Evolutionary conservation across 2,329 filamentous ascomycete genomes (phyloP), one percentile per base, ranked within the genome.

Genomic region (Ophiostoma angusticollis): DNA sequence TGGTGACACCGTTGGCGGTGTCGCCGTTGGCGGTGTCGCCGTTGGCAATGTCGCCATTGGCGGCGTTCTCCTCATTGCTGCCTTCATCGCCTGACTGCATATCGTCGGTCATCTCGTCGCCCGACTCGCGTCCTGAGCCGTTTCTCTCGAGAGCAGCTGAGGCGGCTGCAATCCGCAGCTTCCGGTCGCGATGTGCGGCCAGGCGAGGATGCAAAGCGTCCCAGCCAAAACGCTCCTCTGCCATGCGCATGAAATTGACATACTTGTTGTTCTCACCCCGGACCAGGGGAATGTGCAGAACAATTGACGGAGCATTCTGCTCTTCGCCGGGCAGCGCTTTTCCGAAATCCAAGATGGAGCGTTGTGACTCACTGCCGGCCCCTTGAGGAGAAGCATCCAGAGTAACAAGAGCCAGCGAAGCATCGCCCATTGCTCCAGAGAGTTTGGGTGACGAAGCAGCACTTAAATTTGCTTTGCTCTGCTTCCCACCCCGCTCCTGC

Each of bases 171-270:
- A 95, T 87, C 40, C 86, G 80, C 14, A 85, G 81, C 50, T 93
- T 80, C 40, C 85, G 80, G 51, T 93, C 85, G 47, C 84, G 79
- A 47, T 91, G 84, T 23, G 87, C 87, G 2, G 91, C 91, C 22
- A 93, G 70, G 7, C 87, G 81, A 22, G 91, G 91, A 55, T 96
- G 87, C 25, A 96, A 68, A 0, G 89, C 91, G 45, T 93, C 86
- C 68, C 89, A 94, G 18, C 91, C 91, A 56, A 95, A 96, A 45
- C 80, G 82, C 47, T 93, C 86, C 59, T 94, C 85, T 9, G 93
- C 91, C 59, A 96, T 70, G 31, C 85, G 84, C 52, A 89, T 87
- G 48, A 96, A 95, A 58, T 96, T 96, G 61, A 98, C 77, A 45
- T 93, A 89, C 49, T 89, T 85, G 57, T 94, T 94, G 25, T 75